These are phyloP conservation scores for Dioscorea cayenensis DNA, from an alignment of 116 monocot species.

Conservation along the genomic window DNA sequence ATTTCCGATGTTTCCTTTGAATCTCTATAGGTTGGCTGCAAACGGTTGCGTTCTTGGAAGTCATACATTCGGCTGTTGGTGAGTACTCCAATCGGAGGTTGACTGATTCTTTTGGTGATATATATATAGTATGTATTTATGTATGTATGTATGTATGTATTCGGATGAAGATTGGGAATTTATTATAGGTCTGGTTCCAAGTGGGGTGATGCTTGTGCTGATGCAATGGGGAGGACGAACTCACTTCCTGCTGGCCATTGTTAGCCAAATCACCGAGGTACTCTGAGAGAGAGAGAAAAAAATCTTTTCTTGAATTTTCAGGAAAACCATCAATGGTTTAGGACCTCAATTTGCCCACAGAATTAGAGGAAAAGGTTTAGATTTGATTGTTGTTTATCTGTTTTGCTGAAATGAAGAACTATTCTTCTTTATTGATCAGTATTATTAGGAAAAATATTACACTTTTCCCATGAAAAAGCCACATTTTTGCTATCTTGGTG, in stretches of 20 bases:
- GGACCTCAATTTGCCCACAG: not conserved
- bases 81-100: not conserved
- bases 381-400: not conserved
- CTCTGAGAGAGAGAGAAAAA: not conserved
- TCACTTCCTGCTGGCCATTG: conserved; percentile 86
- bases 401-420: not conserved
- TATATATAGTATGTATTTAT: not conserved
- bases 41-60: conserved; percentile 52
- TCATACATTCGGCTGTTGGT: conserved; percentile 72
- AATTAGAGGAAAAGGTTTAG: not conserved
- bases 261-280: conserved; percentile 66
- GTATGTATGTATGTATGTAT: not conserved
- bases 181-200: conserved; percentile 55
- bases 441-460: no score
- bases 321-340: not conserved
- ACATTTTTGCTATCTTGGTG: not conserved
- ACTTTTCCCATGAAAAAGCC: not conserved
- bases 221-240: conserved; percentile 95
- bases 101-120: not conserved
- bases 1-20: not conserved
- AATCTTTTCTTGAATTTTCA: not conserved
- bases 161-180: not conserved
- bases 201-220: conserved; percentile 41
- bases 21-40: conserved; percentile 52
- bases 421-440: not conserved